Base-by-base conservation (phyloP, 2,329 filamentous ascomycete genomes). In the Colletotrichum costaricense region DNA sequence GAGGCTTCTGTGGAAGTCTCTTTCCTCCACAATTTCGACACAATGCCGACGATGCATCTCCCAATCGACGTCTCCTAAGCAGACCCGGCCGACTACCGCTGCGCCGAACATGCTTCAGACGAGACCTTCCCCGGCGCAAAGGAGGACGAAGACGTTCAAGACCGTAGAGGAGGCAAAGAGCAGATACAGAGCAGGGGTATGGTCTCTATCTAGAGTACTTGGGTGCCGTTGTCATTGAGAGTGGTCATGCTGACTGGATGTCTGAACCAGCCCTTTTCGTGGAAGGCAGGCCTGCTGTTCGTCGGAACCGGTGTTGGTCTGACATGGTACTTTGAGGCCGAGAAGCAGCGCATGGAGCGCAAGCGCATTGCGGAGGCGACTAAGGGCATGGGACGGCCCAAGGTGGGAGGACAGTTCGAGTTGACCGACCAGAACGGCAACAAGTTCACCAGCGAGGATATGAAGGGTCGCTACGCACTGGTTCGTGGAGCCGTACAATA, bases 321-420 rank as follows among this genome's bases (percentile, higher is more conserved):
- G 79, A 92, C 95, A 74, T 90, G 94, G 84, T 99, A 98, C 82
- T 98, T 99, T 84, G 94, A 95, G 79, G 91, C 92, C 78, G 97
- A 99, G 84, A 98, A 98, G 87, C 91, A 91, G 78, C 93, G 97
- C 79, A 93, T 99, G 91, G 92, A 97, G 81, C 91, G 95, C 75
- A 94, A 95, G 86, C 90, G 95, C 69, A 91, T 98, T 77, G 95
- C 95, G 8, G 95, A 98, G 81, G 93, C 96, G 78, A 93, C 93
- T 76, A 99, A 99, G 86, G 95, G 96, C 12, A 92, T 98, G 6
- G 97, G 97, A 1, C 93, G 91, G 81, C 97, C 97, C 42, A 97
- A 97, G 86, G 95, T 99, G 66, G 97, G 97, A 68, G 97, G 97
- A 0, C 87, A 92, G 0, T 98, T 99, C 82, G 87, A 92, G 75